Conservation (phyloP, 768 basidiomycete species). For the Lactarius trivialis region DNA sequence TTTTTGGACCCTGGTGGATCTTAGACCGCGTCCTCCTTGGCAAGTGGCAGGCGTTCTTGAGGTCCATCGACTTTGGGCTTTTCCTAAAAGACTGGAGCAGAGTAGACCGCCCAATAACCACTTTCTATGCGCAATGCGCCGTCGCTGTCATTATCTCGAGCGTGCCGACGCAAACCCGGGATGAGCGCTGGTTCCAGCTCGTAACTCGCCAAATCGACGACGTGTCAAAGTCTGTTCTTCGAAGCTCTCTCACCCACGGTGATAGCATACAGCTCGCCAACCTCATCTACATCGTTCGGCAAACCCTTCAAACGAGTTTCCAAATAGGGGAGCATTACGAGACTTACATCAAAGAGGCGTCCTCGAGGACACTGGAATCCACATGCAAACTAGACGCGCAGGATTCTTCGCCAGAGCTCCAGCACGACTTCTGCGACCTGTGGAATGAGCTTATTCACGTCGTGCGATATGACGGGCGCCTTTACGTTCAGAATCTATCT, state of each 20-base stretch:
- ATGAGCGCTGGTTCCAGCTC: not conserved
- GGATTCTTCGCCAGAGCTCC: not conserved
- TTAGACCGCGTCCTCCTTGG: constrained; percentile 2
- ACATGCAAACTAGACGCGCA: not conserved
- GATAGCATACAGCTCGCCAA: not conserved
- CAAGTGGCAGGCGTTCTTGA: not conserved
- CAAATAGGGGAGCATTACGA: not conserved
- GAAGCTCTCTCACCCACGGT: not conserved
- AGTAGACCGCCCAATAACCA: not conserved
- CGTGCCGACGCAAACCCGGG: not conserved
- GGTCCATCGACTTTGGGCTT: constrained; percentile 5
- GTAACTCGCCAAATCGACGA: not conserved
- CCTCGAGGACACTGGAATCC: not conserved
- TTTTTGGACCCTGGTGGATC: constrained; percentile 8
- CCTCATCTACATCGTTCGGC: not conserved
- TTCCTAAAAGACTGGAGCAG: not conserved
- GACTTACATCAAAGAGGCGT: not conserved
- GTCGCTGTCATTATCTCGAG: not conserved
- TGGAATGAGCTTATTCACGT: not conserved
- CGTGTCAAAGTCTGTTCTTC: not conserved
- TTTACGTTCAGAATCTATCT: not conserved
- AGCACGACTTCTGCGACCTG: not conserved
- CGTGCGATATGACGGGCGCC: not conserved
- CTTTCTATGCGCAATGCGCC: constrained; percentile 5
- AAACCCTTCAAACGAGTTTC: not conserved